Conservation (phyloP, 768 basidiomycete species). For the Dioszegia aurantiaca region DNA sequence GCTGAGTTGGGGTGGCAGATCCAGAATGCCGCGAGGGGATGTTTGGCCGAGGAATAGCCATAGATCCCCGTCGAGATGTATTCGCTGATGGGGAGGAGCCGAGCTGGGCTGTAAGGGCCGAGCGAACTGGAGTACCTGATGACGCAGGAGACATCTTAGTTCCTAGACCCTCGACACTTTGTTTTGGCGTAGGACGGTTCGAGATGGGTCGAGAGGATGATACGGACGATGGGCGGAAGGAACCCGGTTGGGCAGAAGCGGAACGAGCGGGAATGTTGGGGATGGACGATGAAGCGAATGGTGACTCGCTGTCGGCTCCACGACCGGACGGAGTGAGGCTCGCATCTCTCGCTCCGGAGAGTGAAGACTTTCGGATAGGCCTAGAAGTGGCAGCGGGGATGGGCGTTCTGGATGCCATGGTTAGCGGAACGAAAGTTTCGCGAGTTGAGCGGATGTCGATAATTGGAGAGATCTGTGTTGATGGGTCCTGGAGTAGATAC, state of each 20-base stretch:
- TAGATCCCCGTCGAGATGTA: slow-evolving; percentile 3
- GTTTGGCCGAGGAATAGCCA: background rate
- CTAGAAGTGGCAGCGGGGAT: background rate
- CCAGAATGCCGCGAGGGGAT: slow-evolving; percentile 1
- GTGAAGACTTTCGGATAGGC: background rate
- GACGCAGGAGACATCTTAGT: background rate
- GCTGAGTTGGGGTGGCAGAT: slow-evolving; percentile 5
- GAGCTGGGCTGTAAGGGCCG: slow-evolving; percentile 7
- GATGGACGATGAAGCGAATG: slow-evolving; percentile 2
- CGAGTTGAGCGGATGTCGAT: no score
- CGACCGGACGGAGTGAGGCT: background rate
- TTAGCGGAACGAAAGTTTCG: slow-evolving; percentile 4
- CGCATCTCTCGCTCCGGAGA: background rate
- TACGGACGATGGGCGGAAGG: slow-evolving; percentile 4
- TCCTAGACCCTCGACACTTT: slow-evolving; percentile 7
- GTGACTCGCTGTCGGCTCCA: background rate
- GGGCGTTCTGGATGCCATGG: background rate
- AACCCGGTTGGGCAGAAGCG: slow-evolving; percentile 1
- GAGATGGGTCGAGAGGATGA: slow-evolving; percentile 8
- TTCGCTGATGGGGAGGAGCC: background rate
- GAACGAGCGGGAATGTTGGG: slow-evolving; percentile 8
- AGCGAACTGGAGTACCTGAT: background rate
- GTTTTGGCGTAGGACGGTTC: background rate
- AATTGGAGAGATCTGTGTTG: no score
- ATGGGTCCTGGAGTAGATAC: no score